These are phyloP conservation scores for Diaporthe sp. DNA, from an alignment of 2,329 filamentous ascomycete genomes.

Conservation along the genomic window DNA sequence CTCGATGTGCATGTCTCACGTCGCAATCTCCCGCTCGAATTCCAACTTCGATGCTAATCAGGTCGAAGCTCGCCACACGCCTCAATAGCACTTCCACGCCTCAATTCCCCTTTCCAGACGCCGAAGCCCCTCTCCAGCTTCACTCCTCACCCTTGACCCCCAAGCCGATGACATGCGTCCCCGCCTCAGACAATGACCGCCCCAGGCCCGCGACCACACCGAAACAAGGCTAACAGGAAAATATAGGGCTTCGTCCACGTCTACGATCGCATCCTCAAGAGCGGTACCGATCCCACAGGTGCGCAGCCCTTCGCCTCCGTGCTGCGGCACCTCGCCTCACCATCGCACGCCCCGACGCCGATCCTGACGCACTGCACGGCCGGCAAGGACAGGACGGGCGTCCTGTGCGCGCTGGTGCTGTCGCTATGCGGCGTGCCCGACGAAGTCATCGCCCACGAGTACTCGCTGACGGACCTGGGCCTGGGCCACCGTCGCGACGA, in stretches of 20 bases:
- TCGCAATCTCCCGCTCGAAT: too few relatives aligned
- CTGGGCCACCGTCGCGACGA: conserved; percentile 66
- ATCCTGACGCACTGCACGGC: conserved; percentile 81
- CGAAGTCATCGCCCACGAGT: conserved; percentile 74
- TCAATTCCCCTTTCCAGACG: background rate
- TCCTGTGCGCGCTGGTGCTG: conserved; percentile 76
- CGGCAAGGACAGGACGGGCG: conserved; percentile 83
- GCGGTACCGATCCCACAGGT: conserved; percentile 58
- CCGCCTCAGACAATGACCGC: background rate
- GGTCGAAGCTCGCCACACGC: background rate
- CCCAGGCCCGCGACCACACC: background rate
- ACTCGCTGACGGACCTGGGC: conserved; percentile 75
- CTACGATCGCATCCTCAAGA: conserved; percentile 72
- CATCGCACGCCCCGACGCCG: conserved; percentile 55
- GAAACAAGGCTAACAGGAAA: background rate
- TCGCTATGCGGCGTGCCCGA: conserved; percentile 73
- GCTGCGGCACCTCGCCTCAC: conserved; percentile 67
- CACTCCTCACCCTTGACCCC: background rate
- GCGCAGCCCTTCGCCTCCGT: conserved; percentile 69
- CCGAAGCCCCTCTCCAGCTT: background rate
- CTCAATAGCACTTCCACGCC: background rate
- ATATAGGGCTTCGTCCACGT: conserved; percentile 72
- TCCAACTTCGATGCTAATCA: background rate
- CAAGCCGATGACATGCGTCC: background rate
- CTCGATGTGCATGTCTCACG: background rate